Conservation (phyloP, 1,284 basidiomycete species). For the Boletus sp. region DNA sequence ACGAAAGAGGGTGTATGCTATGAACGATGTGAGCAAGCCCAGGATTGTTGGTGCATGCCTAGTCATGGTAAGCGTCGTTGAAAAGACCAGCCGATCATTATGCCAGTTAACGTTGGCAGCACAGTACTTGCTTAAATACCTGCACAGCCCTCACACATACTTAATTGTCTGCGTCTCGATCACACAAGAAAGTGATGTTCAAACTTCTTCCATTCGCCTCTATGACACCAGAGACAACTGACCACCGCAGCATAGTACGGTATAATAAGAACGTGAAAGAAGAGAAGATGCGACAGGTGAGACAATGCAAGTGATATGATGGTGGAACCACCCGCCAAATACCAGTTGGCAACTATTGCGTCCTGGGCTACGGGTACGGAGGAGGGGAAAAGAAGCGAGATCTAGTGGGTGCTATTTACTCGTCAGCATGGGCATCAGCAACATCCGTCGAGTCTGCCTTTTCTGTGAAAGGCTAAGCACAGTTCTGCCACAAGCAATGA, state of each 20-base stretch:
- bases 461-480: constrained; percentile 40
- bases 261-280: constrained; percentile 34
- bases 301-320: constrained; percentile 34
- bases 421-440: constrained; percentile 53
- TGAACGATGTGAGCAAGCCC: constrained; percentile 28
- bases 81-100: neutral
- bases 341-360: constrained; percentile 12
- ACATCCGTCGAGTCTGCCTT: constrained; percentile 71
- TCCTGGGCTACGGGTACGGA: constrained; percentile 9
- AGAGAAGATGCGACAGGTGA: constrained; percentile 33
- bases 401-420: constrained; percentile 35
- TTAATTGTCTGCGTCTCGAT: too few relatives aligned
- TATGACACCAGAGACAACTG: constrained; percentile 31
- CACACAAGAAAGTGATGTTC: constrained; percentile 1
- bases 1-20: constrained; percentile 36
- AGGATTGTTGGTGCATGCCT: constrained; percentile 12
- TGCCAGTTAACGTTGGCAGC: too few relatives aligned
- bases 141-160: too few relatives aligned
- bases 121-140: too few relatives aligned
- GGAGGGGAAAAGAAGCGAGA: neutral
- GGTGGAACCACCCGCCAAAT: constrained; percentile 15
- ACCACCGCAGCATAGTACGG: constrained; percentile 33
- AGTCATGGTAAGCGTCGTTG: constrained; percentile 11
- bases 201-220: constrained; percentile 34
- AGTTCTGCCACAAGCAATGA: too few relatives aligned